phyloP scores from a whole-genome alignment of 805 yeast species.

The Candida ipomoeae region DNA sequence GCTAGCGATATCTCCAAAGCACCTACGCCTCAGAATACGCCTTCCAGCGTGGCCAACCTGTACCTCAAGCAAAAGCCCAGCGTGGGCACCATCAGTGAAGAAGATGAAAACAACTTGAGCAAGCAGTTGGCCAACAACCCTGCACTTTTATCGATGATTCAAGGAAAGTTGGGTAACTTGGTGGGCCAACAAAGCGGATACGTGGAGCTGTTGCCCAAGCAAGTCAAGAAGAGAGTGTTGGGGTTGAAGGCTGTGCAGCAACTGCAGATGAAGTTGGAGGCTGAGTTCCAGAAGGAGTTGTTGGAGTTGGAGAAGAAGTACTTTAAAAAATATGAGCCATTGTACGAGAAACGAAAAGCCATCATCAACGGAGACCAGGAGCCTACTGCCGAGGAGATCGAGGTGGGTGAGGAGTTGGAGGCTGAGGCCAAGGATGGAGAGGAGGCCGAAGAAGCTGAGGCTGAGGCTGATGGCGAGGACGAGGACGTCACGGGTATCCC shows the following conservation, averaged over 20 bases:
- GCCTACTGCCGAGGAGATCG: conserved; percentile 76
- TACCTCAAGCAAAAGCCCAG: conserved; percentile 60
- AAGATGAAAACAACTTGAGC: conserved; percentile 27
- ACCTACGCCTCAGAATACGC: conserved; percentile 98
- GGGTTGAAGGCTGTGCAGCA: conserved; percentile 81
- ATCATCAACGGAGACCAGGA: conserved; percentile 69
- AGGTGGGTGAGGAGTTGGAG: conserved; percentile 69
- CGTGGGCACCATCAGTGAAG: conserved; percentile 64
- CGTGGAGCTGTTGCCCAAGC: conserved; percentile 66
- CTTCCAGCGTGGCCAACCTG: conserved; percentile 77
- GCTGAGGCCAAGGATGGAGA: conserved; percentile 48
- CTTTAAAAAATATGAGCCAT: conserved; percentile 66
- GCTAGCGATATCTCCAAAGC: conserved; percentile 79
- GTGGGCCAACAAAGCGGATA: conserved; percentile 89
- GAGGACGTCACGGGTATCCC: conserved; percentile 74
- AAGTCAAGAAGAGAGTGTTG: conserved; percentile 69
- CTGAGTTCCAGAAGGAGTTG: conserved; percentile 85
- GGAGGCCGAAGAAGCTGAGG: conserved; percentile 38
- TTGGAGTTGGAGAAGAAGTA: conserved; percentile 81
- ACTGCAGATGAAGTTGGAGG: conserved; percentile 77
- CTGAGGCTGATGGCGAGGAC: conserved; percentile 41
- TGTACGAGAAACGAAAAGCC: conserved; percentile 67
- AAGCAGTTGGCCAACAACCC: conserved; percentile 71
- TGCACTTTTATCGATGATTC: conserved; percentile 77
- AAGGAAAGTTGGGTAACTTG: conserved; percentile 78